Conservation (phyloP, 2,329 filamentous ascomycete species). For the Akanthomyces uredinophilus region DNA sequence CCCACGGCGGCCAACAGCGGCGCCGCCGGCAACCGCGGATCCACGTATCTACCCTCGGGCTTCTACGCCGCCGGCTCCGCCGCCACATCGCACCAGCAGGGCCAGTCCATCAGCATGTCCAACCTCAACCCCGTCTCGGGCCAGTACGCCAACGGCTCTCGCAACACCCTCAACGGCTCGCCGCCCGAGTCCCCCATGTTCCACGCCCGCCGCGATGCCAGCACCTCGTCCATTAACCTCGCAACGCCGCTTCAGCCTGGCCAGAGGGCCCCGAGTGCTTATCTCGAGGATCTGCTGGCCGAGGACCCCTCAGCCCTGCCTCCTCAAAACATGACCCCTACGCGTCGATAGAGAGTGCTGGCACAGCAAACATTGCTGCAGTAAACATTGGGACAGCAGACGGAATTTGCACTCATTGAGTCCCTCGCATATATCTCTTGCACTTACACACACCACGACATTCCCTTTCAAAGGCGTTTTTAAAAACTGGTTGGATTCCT, state of each 20-base stretch:
- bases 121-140: conserved; percentile 58
- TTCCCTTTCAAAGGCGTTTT: conserved; percentile 8
- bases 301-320: conserved; percentile 57
- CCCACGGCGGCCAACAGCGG: conserved; percentile 75
- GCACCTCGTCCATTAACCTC: conserved; percentile 63
- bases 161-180: conserved; percentile 43
- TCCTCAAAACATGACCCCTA: conserved; percentile 33
- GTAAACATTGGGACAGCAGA: conserved; percentile 17
- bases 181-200: conserved; percentile 63
- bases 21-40: conserved; percentile 59
- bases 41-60: conserved; percentile 80
- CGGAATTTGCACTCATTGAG: not conserved
- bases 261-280: conserved; percentile 77
- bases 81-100: conserved; percentile 40
- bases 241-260: conserved; percentile 52
- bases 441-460: conserved; percentile 5
- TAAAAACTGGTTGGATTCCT: not conserved
- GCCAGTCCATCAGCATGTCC: conserved; percentile 54
- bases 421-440: not conserved
- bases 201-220: conserved; percentile 45
- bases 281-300: conserved; percentile 83
- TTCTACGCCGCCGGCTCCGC: conserved; percentile 75
- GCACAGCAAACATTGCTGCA: conserved; percentile 5
- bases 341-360: conserved; percentile 22
- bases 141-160: conserved; percentile 35